Base-by-base conservation (phyloP, 1,284 basidiomycete species). In the Acaromyces ingoldii region DNA sequence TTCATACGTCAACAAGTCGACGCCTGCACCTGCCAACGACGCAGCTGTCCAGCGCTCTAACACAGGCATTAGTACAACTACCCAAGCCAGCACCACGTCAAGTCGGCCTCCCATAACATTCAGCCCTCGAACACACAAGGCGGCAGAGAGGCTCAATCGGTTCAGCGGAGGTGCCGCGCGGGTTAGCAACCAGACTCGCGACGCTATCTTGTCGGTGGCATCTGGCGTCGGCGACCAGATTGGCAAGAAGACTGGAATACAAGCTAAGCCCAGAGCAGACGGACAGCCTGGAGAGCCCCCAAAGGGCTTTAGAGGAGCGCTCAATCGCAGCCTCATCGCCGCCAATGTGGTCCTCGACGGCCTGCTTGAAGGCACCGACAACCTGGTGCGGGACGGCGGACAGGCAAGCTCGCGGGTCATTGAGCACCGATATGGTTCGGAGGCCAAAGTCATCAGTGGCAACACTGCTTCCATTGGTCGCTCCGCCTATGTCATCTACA, bases 261-360 rank as follows among this genome's bases (percentile, higher is more conserved):
- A 76, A 52, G 56, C 67, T 36, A 56, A 61, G 48, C 49, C 57
- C 28, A 50, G 53, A 28, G 39, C 57, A 11, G 57, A 67, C 33
- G 60, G 60, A 19, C 51, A 55, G 7, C 10, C 40, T 34, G 55
- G 58, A 29, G 52, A 58, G 0, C 42, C 66, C 2, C 69, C 71
- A 7, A 67, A 49, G 3, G 75, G 75, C 1, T 53, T 74, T 30
- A 55, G 63, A 15, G 75, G 75, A 4, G 55, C 72, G n/a, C 47
- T 76, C 53, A 67, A 69, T 25, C 64, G 70, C 34, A 62, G 68
- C 0, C 57, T 76, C 17, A 60, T 72, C 17, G 75, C 74, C 4
- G 59, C 70, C 50, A 73, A 67, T 51, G 68, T 69, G 6, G 64
- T 77, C 10, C 57, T 72, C 6, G 76, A 77, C 31, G 68, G 72